Evolutionary conservation across 805 yeast genomes (phyloP).

Genomic region (Pichia kluyveri): DNA sequence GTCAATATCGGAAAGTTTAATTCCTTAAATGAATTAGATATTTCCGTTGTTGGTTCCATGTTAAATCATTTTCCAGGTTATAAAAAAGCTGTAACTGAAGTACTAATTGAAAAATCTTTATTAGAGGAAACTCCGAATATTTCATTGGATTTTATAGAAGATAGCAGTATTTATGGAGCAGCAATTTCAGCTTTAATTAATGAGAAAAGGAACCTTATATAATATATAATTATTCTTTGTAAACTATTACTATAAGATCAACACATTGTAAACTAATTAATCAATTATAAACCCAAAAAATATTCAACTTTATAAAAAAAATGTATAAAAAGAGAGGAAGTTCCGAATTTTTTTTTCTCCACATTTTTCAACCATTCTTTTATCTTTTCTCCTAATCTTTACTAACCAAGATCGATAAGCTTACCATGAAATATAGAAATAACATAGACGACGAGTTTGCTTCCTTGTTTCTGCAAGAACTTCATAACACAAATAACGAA

Average conservation of each 20-base stretch:
- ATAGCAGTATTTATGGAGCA: constrained; percentile 7
- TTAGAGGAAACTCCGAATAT: neutral
- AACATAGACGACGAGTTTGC: constrained; percentile 13
- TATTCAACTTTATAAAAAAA: neutral
- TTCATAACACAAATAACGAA: constrained; percentile 4
- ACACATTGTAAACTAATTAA: too few species aligned
- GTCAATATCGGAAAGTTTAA: constrained; percentile 17
- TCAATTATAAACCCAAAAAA: too few species aligned
- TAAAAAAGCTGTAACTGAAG: constrained; percentile 1
- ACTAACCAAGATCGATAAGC: too few species aligned
- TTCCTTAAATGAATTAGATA: neutral
- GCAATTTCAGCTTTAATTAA: constrained; percentile 3
- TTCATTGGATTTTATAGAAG: constrained; percentile 2
- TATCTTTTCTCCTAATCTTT: too few species aligned
- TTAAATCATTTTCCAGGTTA: constrained; percentile 9
- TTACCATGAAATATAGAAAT: neutral
- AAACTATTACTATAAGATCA: too few species aligned
- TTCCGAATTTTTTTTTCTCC: neutral
- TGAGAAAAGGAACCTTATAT: too few species aligned
- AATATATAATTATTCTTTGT: too few species aligned
- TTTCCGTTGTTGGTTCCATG: constrained; percentile 11
- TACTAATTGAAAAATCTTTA: neutral
- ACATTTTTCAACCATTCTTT: neutral
- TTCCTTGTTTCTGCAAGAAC: constrained; percentile 9
- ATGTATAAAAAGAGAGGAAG: neutral